Evolutionary conservation across 192 early-diverging fungal genomes (phyloP).

Genomic region (Obelidium mucronatum): DNA sequence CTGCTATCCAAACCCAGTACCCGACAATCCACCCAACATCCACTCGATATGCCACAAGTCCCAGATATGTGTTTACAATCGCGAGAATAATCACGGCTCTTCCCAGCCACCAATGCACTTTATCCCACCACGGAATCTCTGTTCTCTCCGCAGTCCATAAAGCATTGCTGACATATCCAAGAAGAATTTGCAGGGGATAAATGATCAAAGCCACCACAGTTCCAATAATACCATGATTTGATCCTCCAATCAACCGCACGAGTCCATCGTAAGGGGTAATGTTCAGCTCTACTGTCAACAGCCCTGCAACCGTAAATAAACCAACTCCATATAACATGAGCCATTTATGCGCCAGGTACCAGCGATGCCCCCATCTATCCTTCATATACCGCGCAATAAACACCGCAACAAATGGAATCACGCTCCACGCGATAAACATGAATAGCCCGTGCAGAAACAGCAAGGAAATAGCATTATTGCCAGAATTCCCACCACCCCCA

Average conservation of each 20-base stretch:
- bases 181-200: slow-evolving; percentile 29
- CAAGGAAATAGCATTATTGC: no score
- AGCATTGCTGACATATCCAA: slow-evolving; percentile 34
- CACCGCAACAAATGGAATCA: slow-evolving; percentile 46
- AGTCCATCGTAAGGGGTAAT: not conserved
- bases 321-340: slow-evolving; percentile 37
- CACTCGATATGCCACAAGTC: slow-evolving; percentile 18
- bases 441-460: slow-evolving; percentile 45
- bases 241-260: slow-evolving; percentile 12
- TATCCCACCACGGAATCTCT: slow-evolving; percentile 32
- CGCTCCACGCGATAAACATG: slow-evolving; percentile 57
- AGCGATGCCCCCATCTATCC: slow-evolving; percentile 26
- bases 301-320: not conserved
- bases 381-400: slow-evolving; percentile 54
- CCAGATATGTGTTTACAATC: slow-evolving; percentile 35
- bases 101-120: slow-evolving; percentile 47
- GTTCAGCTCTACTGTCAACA: slow-evolving; percentile 13
- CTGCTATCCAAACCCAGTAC: no score
- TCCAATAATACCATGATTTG: slow-evolving; percentile 11
- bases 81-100: slow-evolving; percentile 21
- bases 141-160: slow-evolving; percentile 19
- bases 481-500: no score
- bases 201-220: slow-evolving; percentile 17
- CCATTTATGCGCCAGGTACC: slow-evolving; percentile 44
- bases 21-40: not conserved